Conservation (phyloP, 148 eudicot species). For the Agrostemma githago region DNA sequence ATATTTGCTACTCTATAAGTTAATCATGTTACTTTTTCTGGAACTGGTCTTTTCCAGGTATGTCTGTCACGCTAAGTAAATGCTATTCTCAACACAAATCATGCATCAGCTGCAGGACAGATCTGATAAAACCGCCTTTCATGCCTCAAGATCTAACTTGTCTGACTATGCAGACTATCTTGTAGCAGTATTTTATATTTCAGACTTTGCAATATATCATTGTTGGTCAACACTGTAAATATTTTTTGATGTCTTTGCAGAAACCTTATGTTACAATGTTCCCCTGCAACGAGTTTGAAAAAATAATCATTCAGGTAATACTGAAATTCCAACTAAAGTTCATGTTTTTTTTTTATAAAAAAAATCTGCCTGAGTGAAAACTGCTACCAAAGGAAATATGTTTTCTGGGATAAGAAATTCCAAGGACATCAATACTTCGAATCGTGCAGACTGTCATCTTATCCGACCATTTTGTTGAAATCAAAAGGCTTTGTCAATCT, state of each 20-base stretch:
- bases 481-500: neutral
- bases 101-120: no score
- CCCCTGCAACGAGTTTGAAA: conserved; percentile 95
- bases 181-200: no score
- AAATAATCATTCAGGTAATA: conserved; percentile 87
- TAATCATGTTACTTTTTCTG: neutral
- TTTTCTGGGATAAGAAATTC: neutral
- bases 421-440: neutral
- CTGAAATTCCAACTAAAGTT: neutral
- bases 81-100: no score
- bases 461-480: neutral
- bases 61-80: conserved; percentile 25
- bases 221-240: neutral
- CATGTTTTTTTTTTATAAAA: no score
- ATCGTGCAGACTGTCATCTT: neutral
- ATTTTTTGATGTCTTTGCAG: conserved; percentile 34
- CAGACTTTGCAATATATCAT: neutral
- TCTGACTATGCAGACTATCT: no score
- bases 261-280: conserved; percentile 94
- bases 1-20: neutral
- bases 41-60: conserved; percentile 42
- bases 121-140: no score
- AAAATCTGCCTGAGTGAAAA: no score
- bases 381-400: neutral
- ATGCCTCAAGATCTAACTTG: no score